Percentiles rank a stretch among this genome's conserved stretches.
Conservation (phyloP, 169 alveolate species). For the Miamiensis avidus region DNA sequence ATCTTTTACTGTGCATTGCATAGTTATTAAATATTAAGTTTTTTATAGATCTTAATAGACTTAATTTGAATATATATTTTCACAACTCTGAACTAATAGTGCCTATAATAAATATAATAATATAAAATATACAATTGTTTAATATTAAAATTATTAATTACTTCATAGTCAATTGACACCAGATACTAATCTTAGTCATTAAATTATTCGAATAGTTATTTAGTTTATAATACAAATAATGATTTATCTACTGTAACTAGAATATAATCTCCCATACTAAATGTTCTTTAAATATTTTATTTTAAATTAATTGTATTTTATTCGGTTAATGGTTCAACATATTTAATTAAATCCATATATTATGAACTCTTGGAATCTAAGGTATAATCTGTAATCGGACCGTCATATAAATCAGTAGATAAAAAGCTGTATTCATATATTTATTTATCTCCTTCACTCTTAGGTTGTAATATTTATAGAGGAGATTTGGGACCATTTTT, state of each 20-base stretch:
- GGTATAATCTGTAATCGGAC: background rate
- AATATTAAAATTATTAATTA: no score
- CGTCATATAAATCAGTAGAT: background rate
- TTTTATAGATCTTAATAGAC: no score
- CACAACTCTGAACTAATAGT: no score
- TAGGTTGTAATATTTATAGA: background rate
- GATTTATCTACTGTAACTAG: background rate
- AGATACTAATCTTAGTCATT: background rate
- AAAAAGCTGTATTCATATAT: background rate
- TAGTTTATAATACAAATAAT: background rate
- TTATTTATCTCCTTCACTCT: background rate
- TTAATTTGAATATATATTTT: no score
- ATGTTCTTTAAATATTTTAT: background rate
- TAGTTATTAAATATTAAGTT: no score
- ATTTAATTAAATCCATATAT: background rate
- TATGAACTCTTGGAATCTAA: no score
- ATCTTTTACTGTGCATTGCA: no score
- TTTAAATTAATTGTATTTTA: no score
- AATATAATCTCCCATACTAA: background rate
- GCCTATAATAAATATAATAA: background rate
- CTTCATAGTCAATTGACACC: background rate
- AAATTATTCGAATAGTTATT: background rate
- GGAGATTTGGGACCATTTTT: background rate
- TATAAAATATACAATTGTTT: no score
- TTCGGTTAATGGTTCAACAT: background rate